phyloP scores from a whole-genome alignment of 495 filamentous ascomycete genomes.

The Clohesyomyces aquaticus region DNA sequence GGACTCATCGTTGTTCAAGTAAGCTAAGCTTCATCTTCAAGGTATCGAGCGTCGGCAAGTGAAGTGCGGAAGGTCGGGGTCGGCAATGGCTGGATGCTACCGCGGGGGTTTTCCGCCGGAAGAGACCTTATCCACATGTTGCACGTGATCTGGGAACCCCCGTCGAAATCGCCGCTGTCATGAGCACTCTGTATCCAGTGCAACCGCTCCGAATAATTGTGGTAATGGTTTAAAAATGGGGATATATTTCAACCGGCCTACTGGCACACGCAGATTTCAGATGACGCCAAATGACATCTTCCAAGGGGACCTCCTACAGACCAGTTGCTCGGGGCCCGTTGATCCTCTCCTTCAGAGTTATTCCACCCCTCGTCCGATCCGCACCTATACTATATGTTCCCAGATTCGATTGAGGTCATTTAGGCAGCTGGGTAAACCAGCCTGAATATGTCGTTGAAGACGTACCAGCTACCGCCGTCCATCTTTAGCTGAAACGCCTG shows the following conservation, averaged over 20 bases:
- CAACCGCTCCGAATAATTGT: neutral
- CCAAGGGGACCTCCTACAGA: neutral
- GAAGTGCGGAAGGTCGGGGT: constrained; percentile 16
- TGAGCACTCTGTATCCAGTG: neutral
- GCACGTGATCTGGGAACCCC: neutral
- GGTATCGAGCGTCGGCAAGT: constrained; percentile 35
- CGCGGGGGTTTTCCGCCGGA: neutral
- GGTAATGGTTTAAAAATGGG: neutral
- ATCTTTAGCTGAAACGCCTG: constrained; percentile 82
- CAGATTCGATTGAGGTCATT: neutral
- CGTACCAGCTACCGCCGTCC: constrained; percentile 75
- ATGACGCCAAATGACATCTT: neutral
- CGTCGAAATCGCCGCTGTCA: neutral
- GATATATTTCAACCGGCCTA: constrained; percentile 16
- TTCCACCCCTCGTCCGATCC: neutral
- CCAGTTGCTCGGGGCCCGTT: neutral
- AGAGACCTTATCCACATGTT: neutral
- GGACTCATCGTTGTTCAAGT: constrained; percentile 7
- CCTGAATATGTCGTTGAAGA: constrained; percentile 92
- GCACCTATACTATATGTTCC: neutral
- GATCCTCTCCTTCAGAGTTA: neutral
- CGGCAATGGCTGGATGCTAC: no score
- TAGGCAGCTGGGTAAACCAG: constrained; percentile 65
- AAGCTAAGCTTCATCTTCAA: constrained; percentile 11
- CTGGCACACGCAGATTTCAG: constrained; percentile 3